These are phyloP conservation scores for Clitopilus passeckerianus DNA, from an alignment of 768 basidiomycete species.

Conservation along the genomic window DNA sequence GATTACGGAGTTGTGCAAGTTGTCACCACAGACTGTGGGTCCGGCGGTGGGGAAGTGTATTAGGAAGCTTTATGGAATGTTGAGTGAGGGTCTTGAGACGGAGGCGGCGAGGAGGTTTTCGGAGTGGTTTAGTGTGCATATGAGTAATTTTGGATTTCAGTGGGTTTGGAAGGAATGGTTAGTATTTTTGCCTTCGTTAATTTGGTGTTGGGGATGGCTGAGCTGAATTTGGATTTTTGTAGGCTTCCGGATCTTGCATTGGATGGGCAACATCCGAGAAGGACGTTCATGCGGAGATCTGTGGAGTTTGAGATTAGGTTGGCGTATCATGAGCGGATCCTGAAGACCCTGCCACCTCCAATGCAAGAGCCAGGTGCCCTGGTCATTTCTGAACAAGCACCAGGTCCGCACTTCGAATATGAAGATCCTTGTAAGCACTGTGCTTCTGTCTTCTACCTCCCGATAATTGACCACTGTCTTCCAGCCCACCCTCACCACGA, in stretches of 20 bases:
- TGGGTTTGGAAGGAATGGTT: slow-evolving; percentile 99
- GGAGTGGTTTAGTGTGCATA: slow-evolving; percentile 94
- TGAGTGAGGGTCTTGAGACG: slow-evolving; percentile 86
- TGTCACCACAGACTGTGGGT: slow-evolving; percentile 89
- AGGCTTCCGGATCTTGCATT: slow-evolving; percentile 87
- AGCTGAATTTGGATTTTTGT: not conserved
- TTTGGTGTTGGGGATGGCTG: not conserved
- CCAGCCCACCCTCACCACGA: slow-evolving; percentile 75
- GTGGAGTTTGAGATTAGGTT: slow-evolving; percentile 88
- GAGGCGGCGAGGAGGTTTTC: slow-evolving; percentile 79
- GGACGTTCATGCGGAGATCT: slow-evolving; percentile 81
- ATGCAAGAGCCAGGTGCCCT: slow-evolving; percentile 66
- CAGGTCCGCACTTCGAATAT: slow-evolving; percentile 79
- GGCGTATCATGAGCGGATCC: slow-evolving; percentile 89
- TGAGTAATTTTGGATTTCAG: slow-evolving; percentile 96
- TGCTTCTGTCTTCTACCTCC: not conserved
- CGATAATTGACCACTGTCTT: not conserved
- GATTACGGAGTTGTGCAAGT: slow-evolving; percentile 91
- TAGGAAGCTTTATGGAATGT: slow-evolving; percentile 70
- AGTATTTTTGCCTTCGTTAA: slow-evolving; percentile 15
- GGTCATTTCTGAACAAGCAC: slow-evolving; percentile 65
- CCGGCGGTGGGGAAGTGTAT: slow-evolving; percentile 97
- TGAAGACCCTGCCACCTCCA: slow-evolving; percentile 79
- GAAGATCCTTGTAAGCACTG: slow-evolving; percentile 63
- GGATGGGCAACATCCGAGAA: slow-evolving; percentile 74